Base-by-base conservation (phyloP, 2,329 filamentous ascomycete genomes). In the Nemania abortiva region DNA sequence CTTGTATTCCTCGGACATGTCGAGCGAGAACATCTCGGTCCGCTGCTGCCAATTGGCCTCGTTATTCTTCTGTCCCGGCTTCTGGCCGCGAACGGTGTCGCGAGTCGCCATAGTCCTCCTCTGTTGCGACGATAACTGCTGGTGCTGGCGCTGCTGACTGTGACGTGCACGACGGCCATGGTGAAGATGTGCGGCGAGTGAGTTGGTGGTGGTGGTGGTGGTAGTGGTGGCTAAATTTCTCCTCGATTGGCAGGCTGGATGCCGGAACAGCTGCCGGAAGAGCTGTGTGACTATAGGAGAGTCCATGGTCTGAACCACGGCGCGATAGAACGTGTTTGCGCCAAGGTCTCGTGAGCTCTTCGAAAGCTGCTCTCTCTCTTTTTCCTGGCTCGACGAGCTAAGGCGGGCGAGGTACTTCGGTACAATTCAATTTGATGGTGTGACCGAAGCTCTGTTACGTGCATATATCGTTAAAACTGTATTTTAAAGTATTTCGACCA, bases 41-140 rank as follows among this genome's bases (percentile, higher is more conserved):
- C 95, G 87, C 79, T 97, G 95, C 82, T 95, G 93, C 96, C 96
- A 98, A 75, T 90, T 85, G 81, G 88, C 92, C 78, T 92, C 92
- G 74, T 86, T 87, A 57, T 80, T 66, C 58, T 70, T 50, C 49
- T 52, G 53, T 54, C 9, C n/a, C 47, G 72, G 63, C 66, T 74
- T 75, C 24, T 72, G 66, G 6, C 79, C 79, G 50, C 80, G 75
- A n/a, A 34, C 39, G 6, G 62, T 71, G 53, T 65, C 65, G 53
- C 77, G 76, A 66, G 58, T 74, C 55, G 77, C 71, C 74, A 79
- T 77, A 62, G 74, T 72, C 67, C 74, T 74, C 69, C 79, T 78
- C 62, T 78, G 77, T 65, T 80, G 76, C 18, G 73, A 75, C 11
- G 73, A 75, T 10, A 69, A 70, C 10, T 42, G 39, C 27, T 31